Evolutionary conservation across 352 stramenopile species (phyloP), one percentile per base, ranked within the genome.

Genomic region (Lagenidium sp.): DNA sequence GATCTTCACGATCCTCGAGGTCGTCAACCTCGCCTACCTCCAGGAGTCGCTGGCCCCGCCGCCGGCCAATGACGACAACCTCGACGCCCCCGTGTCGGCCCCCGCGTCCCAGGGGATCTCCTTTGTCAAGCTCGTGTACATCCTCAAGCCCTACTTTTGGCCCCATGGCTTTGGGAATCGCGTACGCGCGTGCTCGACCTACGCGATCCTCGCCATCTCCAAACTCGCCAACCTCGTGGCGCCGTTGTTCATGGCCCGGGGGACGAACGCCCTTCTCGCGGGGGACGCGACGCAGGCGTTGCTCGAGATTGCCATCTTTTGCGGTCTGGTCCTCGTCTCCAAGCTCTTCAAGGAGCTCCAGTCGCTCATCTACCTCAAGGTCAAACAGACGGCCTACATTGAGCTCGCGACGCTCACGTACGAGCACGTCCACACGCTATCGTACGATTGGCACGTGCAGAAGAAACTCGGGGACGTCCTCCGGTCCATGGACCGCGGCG

Each of bases 391-490:
- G 18, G 96, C 95, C 8, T 99, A 98, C 76, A 95, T 98, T 54
- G 93, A 99, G 62, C 68, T 99, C 12, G 85, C 85, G 3, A 95
- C 97, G 57, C 68, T 95, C 22, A 97, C 90, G 32, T 99, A 99
- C 73, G 77, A 87, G 31, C 96, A 99, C 59, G 64, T 99, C 7
- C 95, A 98, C 55, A 82, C 65, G 23, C 72, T 99, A 6, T 97
- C 83, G 55, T 89, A 99, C 38, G 92, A 99, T 71, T 99, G 95
- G 95, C 95, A 99, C 68, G 71, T 99, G 24, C 86, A 85, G 39
- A 99, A 99, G 68, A 98, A 98, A 57, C 71, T 98, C 36, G 95
- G 96, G 21, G 95, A 98, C 58, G 93, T 98, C 24, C 71, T 99
- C 34, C 76, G 95, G 22, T 92, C 80, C 0, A 97, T 97, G 85